Base-by-base conservation (phyloP, 108 stramenopile species). In the Pelagomonas calceolata region DNA sequence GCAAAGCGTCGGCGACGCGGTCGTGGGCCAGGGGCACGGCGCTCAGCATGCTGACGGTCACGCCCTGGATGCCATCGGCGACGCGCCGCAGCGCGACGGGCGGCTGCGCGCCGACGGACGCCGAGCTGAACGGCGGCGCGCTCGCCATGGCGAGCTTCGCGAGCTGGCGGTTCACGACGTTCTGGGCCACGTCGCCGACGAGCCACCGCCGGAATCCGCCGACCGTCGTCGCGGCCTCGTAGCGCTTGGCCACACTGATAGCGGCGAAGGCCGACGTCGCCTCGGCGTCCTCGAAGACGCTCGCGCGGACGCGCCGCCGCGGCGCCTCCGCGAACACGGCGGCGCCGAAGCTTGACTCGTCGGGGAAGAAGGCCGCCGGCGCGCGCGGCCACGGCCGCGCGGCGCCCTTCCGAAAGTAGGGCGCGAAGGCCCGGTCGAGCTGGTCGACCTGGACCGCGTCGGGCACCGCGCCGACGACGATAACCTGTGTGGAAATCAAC, bases 401-500 rank as follows among this genome's bases (percentile, higher is more conserved):
- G 70, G 66, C 46, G 17, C 51, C 33, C 70, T 36, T 21, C 71
- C 64, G 70, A 26, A 60, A 60, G 51, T 60, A 12, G 21, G 18
- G 18, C 21, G 21, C 3, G 26, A 60, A 60, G 51, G 51, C 51
- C 7, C 21, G 21, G 21, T 60, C 51, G 51, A 60, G 3, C 51
- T 16, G 21, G 51, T 1, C 51, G 51, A 60, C 29, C 1, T 43
- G 21, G 7, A 26, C 29, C 51, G 3, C 21, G 7, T 17, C 51
- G 5, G 64, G 73, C 34, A 76, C 73, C n/a, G 74, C 73, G 26
- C 75, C 75, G n/a, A 74, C 75, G 33, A 73, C 73, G 39, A 43
- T 12, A n/a, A n/a, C n/a, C n/a, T n/a, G n/a, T n/a, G n/a, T n/a
- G n/a, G n/a, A n/a, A n/a, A n/a, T n/a, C n/a, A n/a, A n/a, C n/a